Evolutionary conservation across 495 filamentous ascomycete genomes (phyloP).

Genomic region (Penicillium tannophilum): DNA sequence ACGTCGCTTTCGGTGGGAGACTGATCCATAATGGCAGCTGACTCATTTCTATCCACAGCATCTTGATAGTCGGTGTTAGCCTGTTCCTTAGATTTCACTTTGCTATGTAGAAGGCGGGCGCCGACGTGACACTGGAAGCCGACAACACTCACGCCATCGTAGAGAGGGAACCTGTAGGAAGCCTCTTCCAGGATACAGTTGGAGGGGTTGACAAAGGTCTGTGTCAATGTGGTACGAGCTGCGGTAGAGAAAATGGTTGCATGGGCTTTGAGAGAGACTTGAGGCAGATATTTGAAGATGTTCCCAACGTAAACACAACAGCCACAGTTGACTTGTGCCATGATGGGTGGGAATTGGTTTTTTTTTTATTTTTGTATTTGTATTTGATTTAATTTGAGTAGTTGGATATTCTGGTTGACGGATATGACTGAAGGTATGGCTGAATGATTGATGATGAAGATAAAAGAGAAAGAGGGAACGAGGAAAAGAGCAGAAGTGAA

Average conservation of each 20-base stretch:
- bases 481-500: not conserved
- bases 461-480: not conserved
- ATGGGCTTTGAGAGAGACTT: constrained; percentile 21
- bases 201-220: constrained; percentile 19
- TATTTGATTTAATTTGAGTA: not conserved
- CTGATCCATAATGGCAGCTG: constrained; percentile 22
- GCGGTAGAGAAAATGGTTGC: constrained; percentile 19
- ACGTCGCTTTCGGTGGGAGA: constrained; percentile 10
- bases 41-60: constrained; percentile 9
- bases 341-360: not conserved
- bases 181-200: constrained; percentile 10
- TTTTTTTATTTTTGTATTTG: not conserved
- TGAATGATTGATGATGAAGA: not conserved
- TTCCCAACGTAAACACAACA: not conserved
- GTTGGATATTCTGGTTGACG: not conserved
- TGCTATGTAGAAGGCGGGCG: constrained; percentile 14
- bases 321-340: not conserved
- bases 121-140: constrained; percentile 19
- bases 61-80: constrained; percentile 18
- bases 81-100: constrained; percentile 23
- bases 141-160: constrained; percentile 24
- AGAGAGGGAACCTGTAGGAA: constrained; percentile 22
- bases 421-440: not conserved
- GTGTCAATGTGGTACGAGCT: constrained; percentile 19
- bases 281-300: constrained; percentile 12